Conservation (phyloP, 495 filamentous ascomycete species). For the Cenococcum geophilum region DNA sequence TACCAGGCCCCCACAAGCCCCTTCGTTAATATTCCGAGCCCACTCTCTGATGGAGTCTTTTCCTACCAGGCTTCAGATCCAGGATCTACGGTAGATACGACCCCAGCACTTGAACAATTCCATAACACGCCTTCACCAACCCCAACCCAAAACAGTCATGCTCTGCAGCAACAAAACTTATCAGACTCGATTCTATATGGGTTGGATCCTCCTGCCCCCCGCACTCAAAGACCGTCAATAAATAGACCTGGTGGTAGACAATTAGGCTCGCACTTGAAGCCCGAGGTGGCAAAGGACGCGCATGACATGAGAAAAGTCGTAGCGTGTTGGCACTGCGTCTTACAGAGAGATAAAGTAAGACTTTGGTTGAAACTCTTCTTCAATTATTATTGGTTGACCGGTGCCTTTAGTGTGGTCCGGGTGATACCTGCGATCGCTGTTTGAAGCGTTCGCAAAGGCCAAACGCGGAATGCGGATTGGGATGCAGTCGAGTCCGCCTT, state of each 20-base stretch:
- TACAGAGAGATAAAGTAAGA: conserved; percentile 37
- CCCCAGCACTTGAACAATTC: conserved; percentile 3
- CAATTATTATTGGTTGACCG: conserved; percentile 10
- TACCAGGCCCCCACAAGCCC: conserved; percentile 19
- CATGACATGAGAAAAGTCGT: conserved; percentile 35
- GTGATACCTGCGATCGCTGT: conserved; percentile 33
- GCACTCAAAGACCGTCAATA: neutral
- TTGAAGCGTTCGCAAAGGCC: conserved; percentile 28
- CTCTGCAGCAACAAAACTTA: neutral
- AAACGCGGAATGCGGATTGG: conserved; percentile 30
- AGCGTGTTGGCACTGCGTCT: conserved; percentile 37
- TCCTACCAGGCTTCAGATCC: conserved; percentile 15
- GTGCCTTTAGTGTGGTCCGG: conserved; percentile 32
- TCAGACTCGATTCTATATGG: neutral
- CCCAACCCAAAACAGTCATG: neutral
- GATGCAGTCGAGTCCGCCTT: conserved; percentile 35
- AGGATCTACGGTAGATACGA: conserved; percentile 4
- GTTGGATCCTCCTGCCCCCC: neutral
- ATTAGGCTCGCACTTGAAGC: conserved; percentile 28
- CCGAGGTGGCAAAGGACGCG: conserved; percentile 27
- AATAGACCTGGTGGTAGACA: conserved; percentile 27
- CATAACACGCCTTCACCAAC: conserved; percentile 3
- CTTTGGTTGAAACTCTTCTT: conserved; percentile 1
- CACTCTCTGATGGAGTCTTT: conserved; percentile 17
- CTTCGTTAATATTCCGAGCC: conserved; percentile 7